These are phyloP conservation scores for Trichocladium uniseriatum DNA, from an alignment of 495 filamentous ascomycete genomes.

Conservation along the genomic window DNA sequence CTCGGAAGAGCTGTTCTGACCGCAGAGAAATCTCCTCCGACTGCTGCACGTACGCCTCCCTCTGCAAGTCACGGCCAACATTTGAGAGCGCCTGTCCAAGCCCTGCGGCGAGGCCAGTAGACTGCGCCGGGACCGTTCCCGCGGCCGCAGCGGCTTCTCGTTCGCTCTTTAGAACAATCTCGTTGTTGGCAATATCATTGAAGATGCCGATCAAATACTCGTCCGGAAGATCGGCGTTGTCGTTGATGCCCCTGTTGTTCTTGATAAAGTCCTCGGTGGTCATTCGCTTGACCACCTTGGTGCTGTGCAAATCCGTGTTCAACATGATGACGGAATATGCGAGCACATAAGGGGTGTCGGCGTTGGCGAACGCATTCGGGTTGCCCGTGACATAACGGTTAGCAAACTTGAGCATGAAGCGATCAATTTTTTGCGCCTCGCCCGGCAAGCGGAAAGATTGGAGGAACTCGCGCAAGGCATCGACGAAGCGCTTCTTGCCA, in stretches of 20 bases:
- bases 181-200: constrained; percentile 81
- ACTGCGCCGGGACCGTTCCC: constrained; percentile 48
- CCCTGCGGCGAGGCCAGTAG: constrained; percentile 66
- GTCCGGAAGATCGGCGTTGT: constrained; percentile 84
- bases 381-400: constrained; percentile 91
- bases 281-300: constrained; percentile 80
- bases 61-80: constrained; percentile 81
- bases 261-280: constrained; percentile 95
- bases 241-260: constrained; percentile 98
- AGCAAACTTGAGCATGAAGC: constrained; percentile 98
- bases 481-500: constrained; percentile 83
- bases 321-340: constrained; percentile 95
- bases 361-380: constrained; percentile 95
- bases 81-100: constrained; percentile 85
- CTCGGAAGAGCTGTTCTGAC: constrained; percentile 76
- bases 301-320: constrained; percentile 92
- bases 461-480: constrained; percentile 80
- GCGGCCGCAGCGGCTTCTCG: constrained; percentile 73
- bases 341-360: constrained; percentile 93
- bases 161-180: constrained; percentile 92
- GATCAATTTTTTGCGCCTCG: constrained; percentile 98
- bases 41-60: constrained; percentile 87
- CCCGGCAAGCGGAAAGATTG: constrained; percentile 93
- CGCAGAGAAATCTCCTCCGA: constrained; percentile 75
- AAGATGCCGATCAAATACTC: constrained; percentile 87